These are phyloP conservation scores for Aeschynomene evenia DNA, from an alignment of 306 rosid species.

Conservation along the genomic window DNA sequence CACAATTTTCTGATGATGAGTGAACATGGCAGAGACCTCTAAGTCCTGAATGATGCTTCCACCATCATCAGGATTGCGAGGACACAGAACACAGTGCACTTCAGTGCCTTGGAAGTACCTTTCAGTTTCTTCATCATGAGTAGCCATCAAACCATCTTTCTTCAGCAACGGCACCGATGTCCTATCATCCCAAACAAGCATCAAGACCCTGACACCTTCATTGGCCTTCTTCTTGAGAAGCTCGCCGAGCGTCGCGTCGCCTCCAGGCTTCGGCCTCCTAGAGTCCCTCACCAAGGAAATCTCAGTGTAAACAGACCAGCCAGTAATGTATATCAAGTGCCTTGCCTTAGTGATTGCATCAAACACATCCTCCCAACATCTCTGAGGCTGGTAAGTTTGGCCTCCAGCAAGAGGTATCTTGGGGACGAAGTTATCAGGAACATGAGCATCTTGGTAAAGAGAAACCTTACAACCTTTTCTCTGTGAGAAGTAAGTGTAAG, in stretches of 20 bases:
- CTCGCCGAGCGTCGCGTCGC: slow-evolving; percentile 49
- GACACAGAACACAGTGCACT: slow-evolving; percentile 67
- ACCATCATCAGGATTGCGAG: slow-evolving; percentile 66
- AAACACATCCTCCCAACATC: slow-evolving; percentile 74
- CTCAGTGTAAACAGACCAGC: slow-evolving; percentile 72
- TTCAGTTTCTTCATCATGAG: slow-evolving; percentile 66
- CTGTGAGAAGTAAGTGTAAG: slow-evolving; percentile 58
- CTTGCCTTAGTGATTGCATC: slow-evolving; percentile 61
- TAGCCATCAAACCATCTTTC: slow-evolving; percentile 67
- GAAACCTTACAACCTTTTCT: slow-evolving; percentile 63
- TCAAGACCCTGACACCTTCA: slow-evolving; percentile 62
- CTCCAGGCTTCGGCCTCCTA: slow-evolving; percentile 65
- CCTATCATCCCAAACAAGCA: slow-evolving; percentile 82
- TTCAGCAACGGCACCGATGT: slow-evolving; percentile 54
- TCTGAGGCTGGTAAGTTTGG: slow-evolving; percentile 45
- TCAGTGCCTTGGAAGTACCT: slow-evolving; percentile 40
- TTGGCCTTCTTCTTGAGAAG: slow-evolving; percentile 65
- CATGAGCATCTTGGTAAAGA: slow-evolving; percentile 64
- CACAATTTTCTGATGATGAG: slow-evolving; percentile 70
- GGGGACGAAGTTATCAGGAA: slow-evolving; percentile 63
- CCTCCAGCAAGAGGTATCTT: slow-evolving; percentile 59
- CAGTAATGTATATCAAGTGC: slow-evolving; percentile 61
- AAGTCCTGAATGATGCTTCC: slow-evolving; percentile 57
- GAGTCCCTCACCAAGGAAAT: slow-evolving; percentile 60
- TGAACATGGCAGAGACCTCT: slow-evolving; percentile 54